Conservation (phyloP, 2,329 filamentous ascomycete genomes). For the Ophiostoma perfectum region DNA sequence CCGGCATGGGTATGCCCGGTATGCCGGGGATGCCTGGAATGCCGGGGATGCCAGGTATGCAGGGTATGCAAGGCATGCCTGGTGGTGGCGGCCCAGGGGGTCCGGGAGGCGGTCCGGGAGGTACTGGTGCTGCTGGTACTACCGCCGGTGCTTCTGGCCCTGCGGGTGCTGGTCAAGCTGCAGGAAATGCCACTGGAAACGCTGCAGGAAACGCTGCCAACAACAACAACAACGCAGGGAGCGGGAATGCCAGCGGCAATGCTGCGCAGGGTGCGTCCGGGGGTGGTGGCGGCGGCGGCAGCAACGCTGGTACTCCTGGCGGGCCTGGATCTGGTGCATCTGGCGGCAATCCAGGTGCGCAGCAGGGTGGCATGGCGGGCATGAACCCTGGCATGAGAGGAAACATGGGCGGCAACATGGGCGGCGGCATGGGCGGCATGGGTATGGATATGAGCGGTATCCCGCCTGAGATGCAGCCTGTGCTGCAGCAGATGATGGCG, state of each 20-base stretch:
- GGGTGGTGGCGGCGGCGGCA: background rate
- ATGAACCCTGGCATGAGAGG: no score
- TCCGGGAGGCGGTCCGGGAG: background rate
- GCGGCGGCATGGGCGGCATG: background rate
- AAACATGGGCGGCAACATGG: no score
- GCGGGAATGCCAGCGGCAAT: background rate
- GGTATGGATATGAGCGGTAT: constrained; percentile 39
- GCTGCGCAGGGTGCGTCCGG: background rate
- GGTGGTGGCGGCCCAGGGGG: background rate
- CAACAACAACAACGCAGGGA: background rate
- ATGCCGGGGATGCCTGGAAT: constrained; percentile 39
- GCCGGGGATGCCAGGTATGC: constrained; percentile 28
- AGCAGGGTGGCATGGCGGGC: no score
- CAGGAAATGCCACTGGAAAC: background rate
- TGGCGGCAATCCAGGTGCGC: no score
- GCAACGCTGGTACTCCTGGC: background rate
- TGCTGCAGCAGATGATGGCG: constrained; percentile 67
- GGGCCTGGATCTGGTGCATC: no score
- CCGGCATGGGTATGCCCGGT: constrained; percentile 27
- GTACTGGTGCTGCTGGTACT: background rate
- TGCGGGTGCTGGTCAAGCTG: background rate
- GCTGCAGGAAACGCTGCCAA: background rate
- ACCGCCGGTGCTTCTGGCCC: background rate
- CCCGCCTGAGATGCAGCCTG: constrained; percentile 59
- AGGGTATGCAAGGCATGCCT: constrained; percentile 21